Conservation (phyloP, 2,329 filamentous ascomycete species). For the Bipolaris victoriae region DNA sequence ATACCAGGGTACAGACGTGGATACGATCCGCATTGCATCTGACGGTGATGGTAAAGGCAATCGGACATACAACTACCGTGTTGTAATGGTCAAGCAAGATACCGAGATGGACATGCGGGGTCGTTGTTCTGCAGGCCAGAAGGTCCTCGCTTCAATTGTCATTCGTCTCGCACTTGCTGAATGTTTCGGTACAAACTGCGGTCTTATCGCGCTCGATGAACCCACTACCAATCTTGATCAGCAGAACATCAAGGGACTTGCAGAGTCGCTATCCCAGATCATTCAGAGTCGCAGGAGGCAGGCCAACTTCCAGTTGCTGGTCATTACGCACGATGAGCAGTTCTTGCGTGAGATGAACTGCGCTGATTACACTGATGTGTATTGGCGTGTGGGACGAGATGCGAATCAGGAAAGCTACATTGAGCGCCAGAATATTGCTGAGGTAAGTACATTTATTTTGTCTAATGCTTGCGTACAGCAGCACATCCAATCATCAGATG, state of each 20-base stretch:
- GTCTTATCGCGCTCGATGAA: conserved; percentile 94
- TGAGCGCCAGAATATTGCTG: conserved; percentile 61
- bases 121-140: conserved; percentile 94
- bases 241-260: conserved; percentile 92
- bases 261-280: conserved; percentile 82
- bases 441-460: conserved; percentile 33
- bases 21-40: conserved; percentile 93
- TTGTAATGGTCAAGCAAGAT: conserved; percentile 97
- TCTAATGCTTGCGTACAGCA: background rate
- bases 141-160: conserved; percentile 95
- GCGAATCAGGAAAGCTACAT: conserved; percentile 88
- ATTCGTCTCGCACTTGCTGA: conserved; percentile 95
- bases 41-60: conserved; percentile 81
- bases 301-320: conserved; percentile 95
- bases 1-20: conserved; percentile 96
- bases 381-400: conserved; percentile 85
- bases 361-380: conserved; percentile 89
- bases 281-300: conserved; percentile 83
- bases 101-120: conserved; percentile 99
- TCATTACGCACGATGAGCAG: conserved; percentile 98
- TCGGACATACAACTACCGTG: conserved; percentile 91
- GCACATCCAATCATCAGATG: background rate
- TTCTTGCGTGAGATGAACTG: conserved; percentile 94
- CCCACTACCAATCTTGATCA: conserved; percentile 95
- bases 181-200: conserved; percentile 95